Evolutionary conservation across 2,329 filamentous ascomycete species (phyloP), one percentile per base, ranked within the genome.

Genomic region (Exophiala xenobiotica): DNA sequence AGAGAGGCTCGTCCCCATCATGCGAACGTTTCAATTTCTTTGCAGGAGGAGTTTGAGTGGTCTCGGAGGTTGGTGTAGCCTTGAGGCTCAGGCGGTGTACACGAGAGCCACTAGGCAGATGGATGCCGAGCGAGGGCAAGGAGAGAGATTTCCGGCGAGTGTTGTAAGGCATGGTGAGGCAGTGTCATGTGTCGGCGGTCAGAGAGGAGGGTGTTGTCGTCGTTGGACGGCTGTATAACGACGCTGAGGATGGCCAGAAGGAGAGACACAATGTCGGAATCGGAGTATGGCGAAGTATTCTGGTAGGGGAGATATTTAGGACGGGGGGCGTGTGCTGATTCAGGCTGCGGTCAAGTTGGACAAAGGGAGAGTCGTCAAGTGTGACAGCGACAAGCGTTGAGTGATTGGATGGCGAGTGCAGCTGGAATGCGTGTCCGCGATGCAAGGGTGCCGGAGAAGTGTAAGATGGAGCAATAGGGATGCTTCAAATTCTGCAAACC

Each of bases 141-240:
- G 91, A 96, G 61, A 99, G 78, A 67, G 90, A 96, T 78, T 97
- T 97, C 72, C 91, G 86, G 74, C 92, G 88, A 62, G 92, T 97
- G 73, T 96, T 96, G 79, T 96, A 96, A 67, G 87, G 87, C 90
- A 96, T 96, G 49, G 29, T 56, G 44, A 43, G 33, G 33, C n/a
- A n/a, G 12, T 49, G 43, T 35, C 46, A 57, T 59, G 53, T 46
- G 49, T 42, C 24, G 53, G 37, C 33, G 49, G 24, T n/a, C 44
- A 27, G 38, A 54, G 45, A 53, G 41, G 40, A 50, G 41, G 41
- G 43, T 37, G 47, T 40, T 35, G 50, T 47, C 49, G 45, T 55
- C 46, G 53, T 37, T 35, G 51, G 43, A 50, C 49, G 41, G 50
- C 53, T 54, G 50, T 55, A 57, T 57, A 58, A 59, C 53, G 40